A percentile compares a stretch with the other conserved stretches of the same genome.
These are phyloP conservation scores for Fusarium sp. DNA, from an alignment of 2,329 filamentous ascomycete species.

Conservation along the genomic window DNA sequence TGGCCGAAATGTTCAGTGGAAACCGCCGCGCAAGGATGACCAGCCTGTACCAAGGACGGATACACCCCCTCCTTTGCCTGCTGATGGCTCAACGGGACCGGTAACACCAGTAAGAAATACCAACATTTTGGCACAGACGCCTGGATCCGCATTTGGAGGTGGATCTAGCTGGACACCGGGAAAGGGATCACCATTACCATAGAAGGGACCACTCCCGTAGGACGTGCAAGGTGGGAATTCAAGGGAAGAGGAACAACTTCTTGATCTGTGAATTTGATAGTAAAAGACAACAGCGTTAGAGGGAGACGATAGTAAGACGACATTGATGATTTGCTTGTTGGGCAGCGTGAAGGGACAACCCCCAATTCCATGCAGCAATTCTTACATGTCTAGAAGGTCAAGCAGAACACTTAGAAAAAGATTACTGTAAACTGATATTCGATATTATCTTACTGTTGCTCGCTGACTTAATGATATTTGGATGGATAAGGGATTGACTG, in stretches of 20 bases:
- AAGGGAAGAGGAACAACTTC: slow-evolving; percentile 4
- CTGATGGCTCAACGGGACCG: slow-evolving; percentile 55
- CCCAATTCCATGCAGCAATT: not conserved
- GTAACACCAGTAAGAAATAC: slow-evolving; percentile 63
- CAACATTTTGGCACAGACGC: slow-evolving; percentile 50
- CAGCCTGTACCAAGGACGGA: slow-evolving; percentile 62
- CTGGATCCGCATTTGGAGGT: slow-evolving; percentile 56
- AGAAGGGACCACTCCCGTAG: slow-evolving; percentile 4
- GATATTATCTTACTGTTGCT: too few relatives aligned
- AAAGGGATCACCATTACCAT: slow-evolving; percentile 57
- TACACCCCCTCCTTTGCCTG: slow-evolving; percentile 66
- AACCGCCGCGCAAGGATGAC: slow-evolving; percentile 64
- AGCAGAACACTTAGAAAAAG: not conserved
- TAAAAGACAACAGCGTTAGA: not conserved
- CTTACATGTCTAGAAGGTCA: not conserved
- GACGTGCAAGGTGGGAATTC: slow-evolving; percentile 3
- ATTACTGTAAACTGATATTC: not conserved
- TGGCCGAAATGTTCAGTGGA: slow-evolving; percentile 64
- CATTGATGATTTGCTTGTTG: not conserved
- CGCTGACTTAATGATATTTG: too few relatives aligned
- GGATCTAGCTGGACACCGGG: slow-evolving; percentile 61
- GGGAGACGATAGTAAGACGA: not conserved
- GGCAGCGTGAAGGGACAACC: not conserved
- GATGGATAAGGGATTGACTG: too few relatives aligned
- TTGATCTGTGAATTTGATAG: not conserved